Conservation (phyloP, 192 early-diverging fungal genomes). For the Entomortierella chlamydospora region DNA sequence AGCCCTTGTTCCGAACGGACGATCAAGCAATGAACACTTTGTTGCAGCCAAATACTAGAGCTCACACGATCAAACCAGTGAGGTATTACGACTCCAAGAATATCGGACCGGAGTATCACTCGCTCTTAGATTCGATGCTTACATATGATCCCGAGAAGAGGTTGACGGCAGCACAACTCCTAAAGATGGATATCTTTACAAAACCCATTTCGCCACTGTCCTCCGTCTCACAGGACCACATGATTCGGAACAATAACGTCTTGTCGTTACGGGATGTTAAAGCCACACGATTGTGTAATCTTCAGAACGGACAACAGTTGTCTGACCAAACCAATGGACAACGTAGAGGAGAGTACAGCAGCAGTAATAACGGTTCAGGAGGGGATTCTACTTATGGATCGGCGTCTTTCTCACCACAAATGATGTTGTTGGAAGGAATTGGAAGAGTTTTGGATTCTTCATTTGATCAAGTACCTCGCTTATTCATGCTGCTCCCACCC, state of each 20-base stretch:
- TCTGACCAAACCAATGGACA: not conserved
- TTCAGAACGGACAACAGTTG: constrained; percentile 2
- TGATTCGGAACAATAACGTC: constrained; percentile 40
- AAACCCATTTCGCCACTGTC: constrained; percentile 4
- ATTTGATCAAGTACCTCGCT: constrained; percentile 42
- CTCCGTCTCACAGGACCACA: constrained; percentile 12
- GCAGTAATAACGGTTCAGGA: not conserved
- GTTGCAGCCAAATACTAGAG: not conserved
- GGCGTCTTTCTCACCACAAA: not conserved
- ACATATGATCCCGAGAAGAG: constrained; percentile 27
- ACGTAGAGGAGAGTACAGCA: not conserved
- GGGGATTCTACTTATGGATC: constrained; percentile 13
- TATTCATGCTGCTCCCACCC: constrained; percentile 53
- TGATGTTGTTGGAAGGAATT: constrained; percentile 39
- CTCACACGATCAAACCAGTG: constrained; percentile 4
- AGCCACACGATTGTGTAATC: constrained; percentile 25
- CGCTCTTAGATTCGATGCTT: constrained; percentile 41
- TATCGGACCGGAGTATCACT: constrained; percentile 10
- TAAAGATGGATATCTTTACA: constrained; percentile 41
- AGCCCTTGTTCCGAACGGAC: constrained; percentile 39
- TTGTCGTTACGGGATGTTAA: constrained; percentile 37
- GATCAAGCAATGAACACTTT: constrained; percentile 36
- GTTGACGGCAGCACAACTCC: constrained; percentile 23
- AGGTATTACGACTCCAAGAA: constrained; percentile 40
- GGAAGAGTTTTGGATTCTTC: constrained; percentile 40